Base-by-base conservation (phyloP, 1,139 yeast genomes). In the Yamadazyma atlantica region DNA sequence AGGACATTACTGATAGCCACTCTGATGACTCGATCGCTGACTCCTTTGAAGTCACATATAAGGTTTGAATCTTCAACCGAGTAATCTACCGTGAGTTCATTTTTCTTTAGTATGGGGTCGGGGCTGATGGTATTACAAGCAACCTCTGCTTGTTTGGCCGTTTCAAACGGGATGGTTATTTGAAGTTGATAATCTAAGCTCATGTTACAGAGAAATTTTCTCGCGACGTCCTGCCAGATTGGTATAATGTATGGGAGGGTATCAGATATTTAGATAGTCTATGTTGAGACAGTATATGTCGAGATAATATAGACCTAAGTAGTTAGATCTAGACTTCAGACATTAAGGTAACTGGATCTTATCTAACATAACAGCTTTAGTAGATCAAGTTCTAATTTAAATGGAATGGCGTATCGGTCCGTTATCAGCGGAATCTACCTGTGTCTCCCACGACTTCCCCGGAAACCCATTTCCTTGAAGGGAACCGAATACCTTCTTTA, bases 101-200 rank as follows among this genome's bases (percentile, higher is more conserved):
- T 69, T 0, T 82, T 80, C 54, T 79, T 82, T 44, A 88, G 66
- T 22, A 85, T 81, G 1, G 96, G 95, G 55, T 88, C 97, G 0
- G 95, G 95, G 1, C 64, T 52, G 19, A 89, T 66, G 1, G 88
- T 67, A 13, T 66, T 62, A 32, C 62, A 51, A 0, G 94, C 92
- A 2, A 85, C 80, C 4, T 42, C 39, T 0, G 95, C 92, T 51
- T 86, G 94, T 28, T 62, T 54, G 2, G 53, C 55, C 4, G 69
- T 66, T 45, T 75, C 75, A 51, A 88, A 84, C 12, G 96, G 96
- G 11, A 87, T 66, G 19, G 60, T 58, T 11, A 49, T 40, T 19
- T 37, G 37, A 4, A 48, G 24, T 26, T 37, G 39, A 16, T 48
- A 35, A 12, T 19, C 16, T 12, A 29, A 28, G 21, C 21, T 28